Evolutionary conservation across 2,329 filamentous ascomycete species (phyloP).

Genomic region (Colletotrichum zoysiae): DNA sequence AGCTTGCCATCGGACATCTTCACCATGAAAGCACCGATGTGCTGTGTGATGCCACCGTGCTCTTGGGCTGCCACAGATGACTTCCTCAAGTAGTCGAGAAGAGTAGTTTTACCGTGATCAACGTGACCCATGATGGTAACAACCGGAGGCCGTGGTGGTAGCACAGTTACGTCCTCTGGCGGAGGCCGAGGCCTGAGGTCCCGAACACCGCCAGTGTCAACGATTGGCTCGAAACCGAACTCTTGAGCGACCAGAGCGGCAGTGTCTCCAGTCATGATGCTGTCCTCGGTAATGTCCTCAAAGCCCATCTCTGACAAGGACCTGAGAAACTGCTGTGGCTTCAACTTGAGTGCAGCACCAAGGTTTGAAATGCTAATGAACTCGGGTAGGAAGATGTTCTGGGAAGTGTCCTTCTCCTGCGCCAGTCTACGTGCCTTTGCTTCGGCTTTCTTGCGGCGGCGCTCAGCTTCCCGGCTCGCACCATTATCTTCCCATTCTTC

Average conservation of each 20-base stretch:
- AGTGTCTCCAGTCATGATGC: slow-evolving; percentile 90
- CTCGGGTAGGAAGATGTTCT: slow-evolving; percentile 81
- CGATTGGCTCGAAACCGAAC: slow-evolving; percentile 89
- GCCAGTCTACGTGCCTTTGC: slow-evolving; percentile 57
- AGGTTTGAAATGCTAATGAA: slow-evolving; percentile 91
- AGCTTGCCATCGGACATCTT: slow-evolving; percentile 85
- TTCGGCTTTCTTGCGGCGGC: slow-evolving; percentile 57
- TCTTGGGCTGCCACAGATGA: slow-evolving; percentile 92
- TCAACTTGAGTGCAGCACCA: slow-evolving; percentile 79
- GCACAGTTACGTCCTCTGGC: slow-evolving; percentile 73
- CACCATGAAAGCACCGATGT: slow-evolving; percentile 97
- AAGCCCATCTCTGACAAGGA: slow-evolving; percentile 91
- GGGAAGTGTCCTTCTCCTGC: slow-evolving; percentile 60
- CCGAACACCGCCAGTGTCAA: slow-evolving; percentile 73
- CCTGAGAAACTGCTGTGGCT: slow-evolving; percentile 75
- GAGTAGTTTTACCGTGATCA: slow-evolving; percentile 97
- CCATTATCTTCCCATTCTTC: slow-evolving; percentile 57
- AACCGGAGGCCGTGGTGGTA: slow-evolving; percentile 87
- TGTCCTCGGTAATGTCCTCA: slow-evolving; percentile 83
- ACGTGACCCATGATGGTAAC: slow-evolving; percentile 99
- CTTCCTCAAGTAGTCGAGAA: slow-evolving; percentile 92
- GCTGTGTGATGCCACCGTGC: slow-evolving; percentile 97
- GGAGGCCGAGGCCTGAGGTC: slow-evolving; percentile 80
- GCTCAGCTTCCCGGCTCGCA: slow-evolving; percentile 52
- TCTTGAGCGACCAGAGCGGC: slow-evolving; percentile 91